phyloP scores from a whole-genome alignment of 1,139 yeast genomes.

The Wickerhamomyces sp. region DNA sequence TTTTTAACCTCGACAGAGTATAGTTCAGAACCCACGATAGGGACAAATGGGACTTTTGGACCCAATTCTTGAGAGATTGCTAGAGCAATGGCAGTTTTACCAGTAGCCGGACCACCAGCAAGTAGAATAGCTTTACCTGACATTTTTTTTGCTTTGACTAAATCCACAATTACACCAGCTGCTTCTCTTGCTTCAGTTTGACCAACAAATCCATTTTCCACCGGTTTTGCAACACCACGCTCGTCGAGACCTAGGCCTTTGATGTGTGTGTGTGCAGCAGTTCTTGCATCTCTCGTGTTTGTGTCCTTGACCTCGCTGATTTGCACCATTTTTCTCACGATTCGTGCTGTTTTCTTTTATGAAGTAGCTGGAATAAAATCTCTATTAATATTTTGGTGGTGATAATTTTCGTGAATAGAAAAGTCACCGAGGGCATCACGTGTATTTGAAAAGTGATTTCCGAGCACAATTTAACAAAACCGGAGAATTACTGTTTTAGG shows the following conservation, averaged over 20 bases:
- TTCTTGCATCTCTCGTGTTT: constrained; percentile 45
- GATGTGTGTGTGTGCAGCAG: constrained; percentile 97
- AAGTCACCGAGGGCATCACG: background rate
- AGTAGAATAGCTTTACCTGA: constrained; percentile 93
- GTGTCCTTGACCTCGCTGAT: constrained; percentile 74
- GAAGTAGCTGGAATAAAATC: background rate
- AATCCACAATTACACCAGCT: constrained; percentile 91
- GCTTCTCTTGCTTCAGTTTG: constrained; percentile 96
- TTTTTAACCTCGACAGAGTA: constrained; percentile 97
- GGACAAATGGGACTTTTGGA: constrained; percentile 97
- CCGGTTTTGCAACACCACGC: constrained; percentile 74
- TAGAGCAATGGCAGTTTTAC: constrained; percentile 93
- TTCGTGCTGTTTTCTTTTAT: background rate
- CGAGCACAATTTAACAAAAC: constrained; percentile 2
- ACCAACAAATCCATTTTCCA: constrained; percentile 96
- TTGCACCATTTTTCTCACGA: constrained; percentile 59
- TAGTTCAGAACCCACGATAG: constrained; percentile 92
- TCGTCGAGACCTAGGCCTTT: constrained; percentile 94
- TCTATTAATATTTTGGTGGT: background rate
- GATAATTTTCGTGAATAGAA: background rate
- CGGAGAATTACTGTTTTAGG: constrained; percentile 14
- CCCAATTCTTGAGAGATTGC: constrained; percentile 97
- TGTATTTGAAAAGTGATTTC: background rate
- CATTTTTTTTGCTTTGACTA: constrained; percentile 89
- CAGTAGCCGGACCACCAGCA: constrained; percentile 98